These are phyloP conservation scores for Neonectria neomacrospora DNA, from an alignment of 2,329 filamentous ascomycete species.

Conservation along the genomic window DNA sequence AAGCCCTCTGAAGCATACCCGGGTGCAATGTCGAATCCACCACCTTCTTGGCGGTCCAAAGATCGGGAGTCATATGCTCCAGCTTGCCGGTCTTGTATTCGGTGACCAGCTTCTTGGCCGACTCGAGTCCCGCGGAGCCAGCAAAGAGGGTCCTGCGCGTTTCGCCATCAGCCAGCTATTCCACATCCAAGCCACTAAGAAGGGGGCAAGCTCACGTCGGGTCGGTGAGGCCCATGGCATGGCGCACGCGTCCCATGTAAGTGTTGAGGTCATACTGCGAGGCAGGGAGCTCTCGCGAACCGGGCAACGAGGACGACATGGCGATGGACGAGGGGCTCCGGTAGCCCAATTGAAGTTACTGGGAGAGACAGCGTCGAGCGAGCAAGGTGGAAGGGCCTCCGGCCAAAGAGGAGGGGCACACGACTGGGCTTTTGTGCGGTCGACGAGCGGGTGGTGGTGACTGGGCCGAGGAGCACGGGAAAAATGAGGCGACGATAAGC, in stretches of 20 bases:
- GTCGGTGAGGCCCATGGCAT: constrained; percentile 90
- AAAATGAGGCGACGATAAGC: constrained; percentile 48
- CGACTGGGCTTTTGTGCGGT: constrained; percentile 21
- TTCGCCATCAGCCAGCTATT: constrained; percentile 21
- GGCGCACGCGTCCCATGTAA: constrained; percentile 94
- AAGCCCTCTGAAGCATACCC: constrained; percentile 64
- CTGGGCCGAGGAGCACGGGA: constrained; percentile 29
- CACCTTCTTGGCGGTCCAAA: constrained; percentile 97
- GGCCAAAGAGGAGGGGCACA: constrained; percentile 10
- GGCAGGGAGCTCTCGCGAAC: constrained; percentile 82
- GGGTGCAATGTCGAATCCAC: constrained; percentile 97
- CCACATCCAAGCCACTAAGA: not conserved
- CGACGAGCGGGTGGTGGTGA: constrained; percentile 7
- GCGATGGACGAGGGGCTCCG: constrained; percentile 19
- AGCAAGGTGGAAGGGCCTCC: constrained; percentile 16
- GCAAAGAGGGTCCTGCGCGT: constrained; percentile 82
- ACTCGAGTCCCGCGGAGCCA: constrained; percentile 79
- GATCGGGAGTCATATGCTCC: constrained; percentile 83
- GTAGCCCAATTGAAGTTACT: constrained; percentile 23
- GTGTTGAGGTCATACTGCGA: constrained; percentile 94
- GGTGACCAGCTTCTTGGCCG: constrained; percentile 83
- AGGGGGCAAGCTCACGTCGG: constrained; percentile 77
- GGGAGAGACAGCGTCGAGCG: constrained; percentile 7
- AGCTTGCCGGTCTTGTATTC: constrained; percentile 89
- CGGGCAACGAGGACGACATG: constrained; percentile 75